Base-by-base conservation (phyloP, 2,329 filamentous ascomycete species). In the Alternaria tenuissima region DNA sequence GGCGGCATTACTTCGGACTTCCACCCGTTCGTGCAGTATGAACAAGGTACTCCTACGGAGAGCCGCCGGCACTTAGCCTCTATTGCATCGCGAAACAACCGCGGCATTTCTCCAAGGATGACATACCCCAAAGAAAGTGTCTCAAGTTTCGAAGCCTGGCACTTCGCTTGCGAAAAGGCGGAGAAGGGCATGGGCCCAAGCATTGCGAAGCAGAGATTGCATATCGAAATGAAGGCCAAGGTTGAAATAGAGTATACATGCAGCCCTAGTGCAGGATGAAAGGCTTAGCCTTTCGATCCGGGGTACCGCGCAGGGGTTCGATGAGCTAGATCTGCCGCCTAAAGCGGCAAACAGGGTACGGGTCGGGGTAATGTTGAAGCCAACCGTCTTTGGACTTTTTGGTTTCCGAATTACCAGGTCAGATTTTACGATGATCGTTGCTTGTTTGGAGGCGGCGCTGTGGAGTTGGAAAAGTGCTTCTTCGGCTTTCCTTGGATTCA, bases 231-330 rank as follows among this genome's bases (percentile, higher is more conserved):
- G 65, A 66, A 65, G 55, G 68, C 59, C 66, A 63, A 67, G 63
- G 67, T 73, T 68, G 66, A 69, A 68, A 70, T 74, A 74, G 60
- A 74, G 73, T 74, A 69, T 58, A 69, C 60, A 64, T 59, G 68
- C 66, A 68, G 63, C 59, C 59, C 63, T 73, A 71, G 69, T 64
- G 70, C 59, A 59, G 47, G 64, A 41, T 47, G 48, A 39, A 58
- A 61, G 57, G 68, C 46, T 57, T 70, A 70, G 66, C 58, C 59
- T 32, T 48, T 28, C 41, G 52, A 57, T 59, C 65, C 61, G 60
- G 60, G 60, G 36, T 42, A 59, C 22, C 38, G 63, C 47, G 42
- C 64, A 64, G 57, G 66, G 66, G 28, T 32, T 46, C 55, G 24
- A 20, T 52, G 34, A 55, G 55, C 54, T 59, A 59, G 63, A 69